Conservation (phyloP, 1,284 basidiomycete species). For the Pseudozyma hubeiensis region DNA sequence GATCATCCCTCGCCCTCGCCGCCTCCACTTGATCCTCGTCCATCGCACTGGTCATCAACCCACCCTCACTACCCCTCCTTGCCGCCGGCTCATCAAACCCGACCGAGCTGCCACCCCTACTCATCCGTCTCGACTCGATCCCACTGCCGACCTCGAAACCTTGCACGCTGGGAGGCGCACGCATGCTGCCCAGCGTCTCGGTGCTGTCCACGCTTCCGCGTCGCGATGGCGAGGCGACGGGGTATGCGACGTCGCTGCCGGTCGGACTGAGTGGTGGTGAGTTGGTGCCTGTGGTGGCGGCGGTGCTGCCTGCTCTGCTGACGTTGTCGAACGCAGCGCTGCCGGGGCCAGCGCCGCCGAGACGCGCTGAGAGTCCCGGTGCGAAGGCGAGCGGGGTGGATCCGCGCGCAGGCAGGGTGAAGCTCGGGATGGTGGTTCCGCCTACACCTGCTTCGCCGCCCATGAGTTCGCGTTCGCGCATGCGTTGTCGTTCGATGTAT, state of each 20-base stretch:
- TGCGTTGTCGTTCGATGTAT: slow-evolving; percentile 61
- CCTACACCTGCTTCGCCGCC: slow-evolving; percentile 64
- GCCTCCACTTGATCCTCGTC: slow-evolving; percentile 22
- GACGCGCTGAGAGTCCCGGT: slow-evolving; percentile 41
- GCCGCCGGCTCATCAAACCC: slow-evolving; percentile 16
- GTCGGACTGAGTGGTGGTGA: slow-evolving; percentile 47
- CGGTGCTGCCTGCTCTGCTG: slow-evolving; percentile 59
- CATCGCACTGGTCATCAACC: slow-evolving; percentile 31
- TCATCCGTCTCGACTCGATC: slow-evolving; percentile 49
- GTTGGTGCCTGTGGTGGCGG: slow-evolving; percentile 54
- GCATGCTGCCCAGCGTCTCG: slow-evolving; percentile 47
- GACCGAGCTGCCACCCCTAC: slow-evolving; percentile 42
- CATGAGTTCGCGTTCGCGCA: slow-evolving; percentile 59
- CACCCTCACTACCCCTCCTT: slow-evolving; percentile 30
- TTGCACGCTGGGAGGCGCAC: slow-evolving; percentile 46
- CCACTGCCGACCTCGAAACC: slow-evolving; percentile 39
- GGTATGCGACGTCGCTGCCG: slow-evolving; percentile 47
- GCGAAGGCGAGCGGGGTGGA: slow-evolving; percentile 41
- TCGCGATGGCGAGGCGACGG: slow-evolving; percentile 40
- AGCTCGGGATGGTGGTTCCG: slow-evolving; percentile 45
- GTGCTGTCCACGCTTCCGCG: slow-evolving; percentile 48
- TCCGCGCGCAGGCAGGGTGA: slow-evolving; percentile 33
- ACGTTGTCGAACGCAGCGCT: slow-evolving; percentile 28
- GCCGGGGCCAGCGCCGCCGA: slow-evolving; percentile 15
- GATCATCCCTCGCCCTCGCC: too few relatives aligned